Percentiles rank a stretch among this genome's conserved stretches.
These are phyloP conservation scores for Asterochloris sp. DNA, from an alignment of 139 green algal species.

Conservation along the genomic window DNA sequence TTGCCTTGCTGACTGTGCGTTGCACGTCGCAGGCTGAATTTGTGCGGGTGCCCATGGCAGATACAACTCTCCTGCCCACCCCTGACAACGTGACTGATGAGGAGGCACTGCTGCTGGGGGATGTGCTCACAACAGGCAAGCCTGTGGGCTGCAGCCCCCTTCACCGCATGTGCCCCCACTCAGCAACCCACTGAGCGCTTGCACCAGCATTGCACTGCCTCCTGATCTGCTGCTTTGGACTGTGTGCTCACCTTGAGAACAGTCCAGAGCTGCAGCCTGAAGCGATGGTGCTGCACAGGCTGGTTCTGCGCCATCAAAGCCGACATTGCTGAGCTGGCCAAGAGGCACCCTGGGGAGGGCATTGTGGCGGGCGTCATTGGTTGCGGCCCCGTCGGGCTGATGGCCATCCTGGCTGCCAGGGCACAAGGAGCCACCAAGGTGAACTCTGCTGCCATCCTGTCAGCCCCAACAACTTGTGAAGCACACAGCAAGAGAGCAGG, in stretches of 20 bases:
- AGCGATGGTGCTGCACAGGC: not conserved
- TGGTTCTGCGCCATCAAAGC: conserved; percentile 9
- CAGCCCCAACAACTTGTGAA: too few relatives aligned
- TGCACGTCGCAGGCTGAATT: conserved; percentile 14
- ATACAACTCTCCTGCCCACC: conserved; percentile 44
- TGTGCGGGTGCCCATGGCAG: conserved; percentile 57
- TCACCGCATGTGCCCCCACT: not conserved
- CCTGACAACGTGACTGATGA: conserved; percentile 47
- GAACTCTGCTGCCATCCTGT: not conserved
- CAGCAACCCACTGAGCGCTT: not conserved
- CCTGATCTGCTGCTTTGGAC: not conserved
- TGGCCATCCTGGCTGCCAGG: conserved; percentile 48
- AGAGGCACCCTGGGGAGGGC: conserved; percentile 17
- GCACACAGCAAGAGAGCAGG: too few relatives aligned
- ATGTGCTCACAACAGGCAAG: conserved; percentile 36
- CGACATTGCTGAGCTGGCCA: conserved; percentile 1
- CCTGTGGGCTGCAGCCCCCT: not conserved
- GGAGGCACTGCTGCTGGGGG: conserved; percentile 45
- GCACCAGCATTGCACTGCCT: not conserved
- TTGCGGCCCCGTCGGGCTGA: conserved; percentile 66
- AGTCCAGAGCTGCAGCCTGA: not conserved
- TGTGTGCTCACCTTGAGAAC: not conserved
- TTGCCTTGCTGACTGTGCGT: not conserved
- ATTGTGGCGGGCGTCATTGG: conserved; percentile 57
- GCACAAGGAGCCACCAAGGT: conserved; percentile 32